Base-by-base conservation (phyloP, 495 filamentous ascomycete genomes). In the Penicillium angulare region DNA sequence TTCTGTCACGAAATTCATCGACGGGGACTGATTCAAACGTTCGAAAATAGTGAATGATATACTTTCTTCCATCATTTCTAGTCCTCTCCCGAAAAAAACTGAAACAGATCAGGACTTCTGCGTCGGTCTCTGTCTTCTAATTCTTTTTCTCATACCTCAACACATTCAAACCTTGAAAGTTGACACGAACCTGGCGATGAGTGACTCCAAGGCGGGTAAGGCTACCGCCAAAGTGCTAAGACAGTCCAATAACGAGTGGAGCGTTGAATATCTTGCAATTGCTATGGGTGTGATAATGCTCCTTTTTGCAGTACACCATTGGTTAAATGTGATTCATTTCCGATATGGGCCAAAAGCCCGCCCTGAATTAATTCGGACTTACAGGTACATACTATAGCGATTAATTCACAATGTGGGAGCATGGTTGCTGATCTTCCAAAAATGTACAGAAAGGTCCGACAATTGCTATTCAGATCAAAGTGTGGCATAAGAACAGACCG, bases 221-320 rank as follows among this genome's bases (percentile, higher is more conserved):
- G 27, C 43, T 47, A 34, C 43, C 5, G 32, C 24, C 10, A 55
- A 55, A 22, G 18, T 13, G 26, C n/a, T 55, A n/a, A 26, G 48
- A 5, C 53, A 33, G 15, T 56, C 42, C n/a, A 43, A 49, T 15
- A 79, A 70, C 50, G 59, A 65, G 26, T 47, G 64, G 31, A 44
- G 61, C 5, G 27, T 16, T 10, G 47, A 56, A n/a, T 50, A 56
- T 16, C 47, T 47, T 17, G 53, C 53, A 1, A 56, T 56, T 29
- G 26, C 47, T 18, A 41, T 56, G 3, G 53, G 53, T 3, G 42
- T 20, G 0, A 42, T 56, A 13, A 56, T 56, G 35, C 35, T 35
- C 16, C 8, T 50, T 3, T 35, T 50, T 27, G 45, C 38, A 18
- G 7, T 43, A 2, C 29, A 27, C 15, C 42, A 56, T 17, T 56